Evolutionary conservation across 2,329 filamentous ascomycete genomes (phyloP).

Genomic region (Fusarium sp.): DNA sequence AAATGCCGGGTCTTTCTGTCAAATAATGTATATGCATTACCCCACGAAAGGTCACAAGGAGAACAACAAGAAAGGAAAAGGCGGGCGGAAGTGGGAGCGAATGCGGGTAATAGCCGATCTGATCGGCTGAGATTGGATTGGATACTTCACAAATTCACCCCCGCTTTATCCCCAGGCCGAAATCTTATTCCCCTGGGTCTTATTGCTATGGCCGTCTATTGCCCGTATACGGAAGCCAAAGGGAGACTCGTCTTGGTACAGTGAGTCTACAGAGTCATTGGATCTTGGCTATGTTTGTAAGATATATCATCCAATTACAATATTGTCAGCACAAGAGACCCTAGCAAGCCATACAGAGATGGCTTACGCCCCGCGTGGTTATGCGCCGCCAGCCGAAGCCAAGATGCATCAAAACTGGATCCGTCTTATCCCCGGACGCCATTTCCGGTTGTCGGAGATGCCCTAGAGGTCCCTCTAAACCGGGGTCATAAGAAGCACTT

Average conservation of each 20-base stretch:
- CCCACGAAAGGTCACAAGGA: constrained; percentile 1
- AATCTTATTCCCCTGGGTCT: not conserved
- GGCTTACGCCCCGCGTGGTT: constrained; percentile 11
- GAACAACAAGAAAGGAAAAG: not conserved
- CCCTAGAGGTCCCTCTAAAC: constrained; percentile 8
- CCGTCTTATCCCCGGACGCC: constrained; percentile 36
- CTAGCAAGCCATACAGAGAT: not conserved
- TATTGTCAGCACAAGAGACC: not conserved
- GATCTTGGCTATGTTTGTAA: not conserved
- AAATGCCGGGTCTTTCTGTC: not conserved
- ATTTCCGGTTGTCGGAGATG: constrained; percentile 34
- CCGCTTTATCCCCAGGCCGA: constrained; percentile 28
- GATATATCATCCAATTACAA: not conserved
- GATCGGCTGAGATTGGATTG: constrained; percentile 24
- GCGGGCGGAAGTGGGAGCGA: constrained; percentile 2
- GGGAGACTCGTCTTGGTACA: not conserved
- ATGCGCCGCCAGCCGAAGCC: constrained; percentile 35
- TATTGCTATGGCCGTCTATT: not conserved
- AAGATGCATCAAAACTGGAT: constrained; percentile 9
- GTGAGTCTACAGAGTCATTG: not conserved
- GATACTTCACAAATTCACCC: not conserved
- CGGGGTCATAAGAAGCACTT: constrained; percentile 29
- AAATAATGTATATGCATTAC: not conserved
- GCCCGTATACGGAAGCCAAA: constrained; percentile 10
- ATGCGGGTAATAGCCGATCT: constrained; percentile 6